Conservation (phyloP, 2,329 filamentous ascomycete species). For the Sporothrix mexicana region DNA sequence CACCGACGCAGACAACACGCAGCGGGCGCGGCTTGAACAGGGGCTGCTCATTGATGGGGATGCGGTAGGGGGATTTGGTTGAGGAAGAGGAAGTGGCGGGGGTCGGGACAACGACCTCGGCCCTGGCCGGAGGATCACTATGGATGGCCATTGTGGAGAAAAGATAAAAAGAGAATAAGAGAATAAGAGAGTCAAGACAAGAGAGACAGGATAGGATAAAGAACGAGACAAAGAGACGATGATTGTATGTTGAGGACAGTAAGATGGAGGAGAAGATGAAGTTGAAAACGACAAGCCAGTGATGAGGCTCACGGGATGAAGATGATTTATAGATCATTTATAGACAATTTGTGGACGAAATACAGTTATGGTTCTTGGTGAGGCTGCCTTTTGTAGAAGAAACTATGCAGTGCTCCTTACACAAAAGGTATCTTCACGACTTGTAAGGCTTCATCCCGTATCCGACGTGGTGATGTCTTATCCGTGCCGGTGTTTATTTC, state of each 20-base stretch:
- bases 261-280: too few species aligned
- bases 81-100: not conserved
- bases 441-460: not conserved
- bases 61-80: not conserved
- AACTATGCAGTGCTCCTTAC: not conserved
- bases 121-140: not conserved
- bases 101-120: not conserved
- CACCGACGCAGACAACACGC: slow-evolving; percentile 44
- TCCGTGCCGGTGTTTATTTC: not conserved
- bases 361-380: not conserved
- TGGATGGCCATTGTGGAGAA: not conserved
- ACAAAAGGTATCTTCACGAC: not conserved
- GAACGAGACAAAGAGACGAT: too few species aligned
- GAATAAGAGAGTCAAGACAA: too few species aligned
- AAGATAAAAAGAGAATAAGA: not conserved
- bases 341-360: too few species aligned
- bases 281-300: not conserved
- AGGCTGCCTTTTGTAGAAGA: too few species aligned
- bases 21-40: slow-evolving; percentile 30
- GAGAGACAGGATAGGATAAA: too few species aligned
- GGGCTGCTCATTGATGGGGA: slow-evolving; percentile 22
- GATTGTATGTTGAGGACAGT: too few species aligned
- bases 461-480: slow-evolving; percentile 11
- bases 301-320: not conserved
- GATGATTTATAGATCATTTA: not conserved